These are phyloP conservation scores for Collybiopsis luxurians DNA, from an alignment of 768 basidiomycete species.

Conservation along the genomic window DNA sequence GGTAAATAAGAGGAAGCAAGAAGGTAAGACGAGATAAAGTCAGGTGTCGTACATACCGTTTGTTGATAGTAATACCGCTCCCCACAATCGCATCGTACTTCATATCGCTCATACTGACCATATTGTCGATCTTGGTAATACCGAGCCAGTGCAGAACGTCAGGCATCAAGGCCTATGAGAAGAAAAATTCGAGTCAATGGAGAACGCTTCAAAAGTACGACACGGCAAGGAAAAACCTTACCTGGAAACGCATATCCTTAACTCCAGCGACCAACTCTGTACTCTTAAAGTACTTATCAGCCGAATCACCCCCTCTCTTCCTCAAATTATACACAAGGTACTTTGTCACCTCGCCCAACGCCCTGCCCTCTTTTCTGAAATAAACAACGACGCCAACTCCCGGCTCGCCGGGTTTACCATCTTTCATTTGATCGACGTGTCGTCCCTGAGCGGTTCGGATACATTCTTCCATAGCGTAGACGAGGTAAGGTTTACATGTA, in stretches of 20 bases:
- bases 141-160: conserved; percentile 96
- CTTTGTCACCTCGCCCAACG: conserved; percentile 92
- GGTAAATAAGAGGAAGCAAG: background rate
- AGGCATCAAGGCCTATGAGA: conserved; percentile 89
- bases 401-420: conserved; percentile 47
- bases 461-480: conserved; percentile 92
- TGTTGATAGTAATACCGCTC: conserved; percentile 79
- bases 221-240: conserved; percentile 34
- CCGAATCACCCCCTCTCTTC: conserved; percentile 91
- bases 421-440: background rate
- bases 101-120: conserved; percentile 91
- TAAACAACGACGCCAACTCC: conserved; percentile 94
- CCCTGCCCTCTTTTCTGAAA: conserved; percentile 92
- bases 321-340: conserved; percentile 96
- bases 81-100: conserved; percentile 95
- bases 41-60: conserved; percentile 90
- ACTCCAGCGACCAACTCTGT: conserved; percentile 95
- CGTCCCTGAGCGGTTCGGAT: conserved; percentile 32
- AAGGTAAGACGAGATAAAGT: too few relatives aligned
- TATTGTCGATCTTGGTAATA: conserved; percentile 82
- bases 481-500: conserved; percentile 79
- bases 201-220: conserved; percentile 89
- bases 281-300: conserved; percentile 90
- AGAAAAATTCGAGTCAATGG: conserved; percentile 89
- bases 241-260: conserved; percentile 90